Percentiles rank a stretch among this genome's conserved stretches.
phyloP scores from a whole-genome alignment of 2,329 filamentous ascomycete genomes.

The Aspergillus intermedius region DNA sequence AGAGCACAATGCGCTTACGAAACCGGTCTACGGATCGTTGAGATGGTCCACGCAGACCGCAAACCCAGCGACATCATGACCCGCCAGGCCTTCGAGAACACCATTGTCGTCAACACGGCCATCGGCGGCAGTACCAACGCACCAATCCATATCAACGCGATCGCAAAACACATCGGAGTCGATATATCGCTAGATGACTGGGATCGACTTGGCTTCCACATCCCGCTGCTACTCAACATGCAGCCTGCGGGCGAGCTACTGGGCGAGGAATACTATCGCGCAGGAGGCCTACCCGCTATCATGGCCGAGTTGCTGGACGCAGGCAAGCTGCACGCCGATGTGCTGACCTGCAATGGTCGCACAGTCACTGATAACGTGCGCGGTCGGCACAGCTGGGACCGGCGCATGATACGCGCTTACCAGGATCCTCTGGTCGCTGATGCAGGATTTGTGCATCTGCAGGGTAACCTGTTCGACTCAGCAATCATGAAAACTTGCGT shows the following conservation, averaged over 20 bases:
- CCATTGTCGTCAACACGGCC: conserved; percentile 49
- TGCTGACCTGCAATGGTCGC: conserved; percentile 43
- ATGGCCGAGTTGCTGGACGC: conserved; percentile 49
- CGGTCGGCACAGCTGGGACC: conserved; percentile 46
- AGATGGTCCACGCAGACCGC: conserved; percentile 44
- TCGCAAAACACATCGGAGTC: conserved; percentile 50
- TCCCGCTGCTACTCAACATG: conserved; percentile 51
- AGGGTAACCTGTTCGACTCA: conserved; percentile 45
- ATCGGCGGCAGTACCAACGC: conserved; percentile 54
- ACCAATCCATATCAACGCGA: conserved; percentile 50
- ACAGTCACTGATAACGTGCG: conserved; percentile 40
- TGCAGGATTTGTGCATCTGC: conserved; percentile 48
- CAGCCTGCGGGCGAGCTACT: conserved; percentile 50
- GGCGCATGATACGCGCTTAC: conserved; percentile 42
- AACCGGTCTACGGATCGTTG: conserved; percentile 45
- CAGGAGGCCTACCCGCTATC: conserved; percentile 48
- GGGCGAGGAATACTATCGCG: conserved; percentile 50
- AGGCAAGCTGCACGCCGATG: conserved; percentile 40
- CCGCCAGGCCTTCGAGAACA: conserved; percentile 51
- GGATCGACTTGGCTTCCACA: conserved; percentile 45
- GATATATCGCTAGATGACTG: conserved; percentile 48
- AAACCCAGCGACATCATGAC: conserved; percentile 53
- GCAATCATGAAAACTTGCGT: conserved; percentile 51
- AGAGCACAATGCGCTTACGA: conserved; percentile 44
- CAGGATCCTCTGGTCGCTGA: conserved; percentile 42